Base-by-base conservation (phyloP, 352 stramenopile species). In the Globisporangium takayamanum region DNA sequence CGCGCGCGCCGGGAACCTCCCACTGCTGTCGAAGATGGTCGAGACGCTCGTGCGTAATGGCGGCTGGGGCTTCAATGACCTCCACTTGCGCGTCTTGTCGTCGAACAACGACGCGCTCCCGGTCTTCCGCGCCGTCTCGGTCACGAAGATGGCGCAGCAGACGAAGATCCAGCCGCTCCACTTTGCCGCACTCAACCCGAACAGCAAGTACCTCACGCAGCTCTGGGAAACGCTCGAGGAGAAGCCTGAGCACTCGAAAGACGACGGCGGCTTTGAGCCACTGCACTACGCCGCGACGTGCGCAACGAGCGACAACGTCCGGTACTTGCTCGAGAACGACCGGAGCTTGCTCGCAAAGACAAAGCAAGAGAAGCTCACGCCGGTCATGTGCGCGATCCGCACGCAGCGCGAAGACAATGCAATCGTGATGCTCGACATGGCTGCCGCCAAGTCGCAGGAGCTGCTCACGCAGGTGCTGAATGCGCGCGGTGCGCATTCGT, bases 141-240 rank as follows among this genome's bases (percentile, higher is more conserved):
- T 79, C 3, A 74, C 83, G 58, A 93, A 93, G 59, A 78, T 88
- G 61, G 79, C 79, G 0, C 46, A 70, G 28, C 67, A 87, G 44
- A 87, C 78, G 2, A 70, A 71, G 12, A 72, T 92, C n/a, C 78
- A 78, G 0, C 83, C 83, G 15, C 56, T 93, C 18, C 83, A 93
- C 44, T 56, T 93, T 16, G 80, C 83, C 10, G 73, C 75, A 1
- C 89, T 93, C 56, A 91, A 93, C 25, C 80, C 83, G 2, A 87
- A 90, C 39, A 74, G 60, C 0, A 84, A 76, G 59, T 85, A 88
- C 50, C 61, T 93, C 11, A 66, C 83, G 37, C 57, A 63, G 11
- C 59, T 93, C 14, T 90, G 78, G 78, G 76, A 80, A 6, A 67
- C 5, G 76, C 68, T 2, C 72, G 83, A 0, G 73, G 78, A 39